phyloP scores from a whole-genome alignment of 2,329 filamentous ascomycete species.

The Monosporascus sp. region DNA sequence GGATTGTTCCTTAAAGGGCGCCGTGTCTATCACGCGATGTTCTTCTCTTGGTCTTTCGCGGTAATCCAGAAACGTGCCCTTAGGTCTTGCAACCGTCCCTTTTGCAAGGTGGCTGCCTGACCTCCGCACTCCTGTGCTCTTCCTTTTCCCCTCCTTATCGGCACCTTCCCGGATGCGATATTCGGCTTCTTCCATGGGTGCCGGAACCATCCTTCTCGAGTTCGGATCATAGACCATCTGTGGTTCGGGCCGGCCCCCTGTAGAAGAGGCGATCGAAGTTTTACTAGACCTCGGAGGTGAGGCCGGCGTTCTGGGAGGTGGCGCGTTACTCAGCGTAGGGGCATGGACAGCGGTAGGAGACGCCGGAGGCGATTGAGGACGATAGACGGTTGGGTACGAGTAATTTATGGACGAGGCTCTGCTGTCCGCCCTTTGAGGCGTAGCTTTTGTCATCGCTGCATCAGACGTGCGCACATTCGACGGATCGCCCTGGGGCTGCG shows the following conservation, averaged over 20 bases:
- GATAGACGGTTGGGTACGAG: conserved; percentile 47
- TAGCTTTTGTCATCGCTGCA: conserved; percentile 32
- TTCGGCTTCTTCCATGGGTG: conserved; percentile 30
- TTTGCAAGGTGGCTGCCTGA: conserved; percentile 43
- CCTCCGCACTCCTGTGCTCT: conserved; percentile 26
- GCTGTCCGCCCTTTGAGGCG: conserved; percentile 40
- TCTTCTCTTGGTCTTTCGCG: conserved; percentile 17
- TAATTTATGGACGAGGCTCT: conserved; percentile 51
- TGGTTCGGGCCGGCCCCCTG: conserved; percentile 11
- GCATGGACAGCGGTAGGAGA: conserved; percentile 20
- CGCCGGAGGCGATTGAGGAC: conserved; percentile 35
- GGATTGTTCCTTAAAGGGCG: conserved; percentile 5
- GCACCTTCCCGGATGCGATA: conserved; percentile 34
- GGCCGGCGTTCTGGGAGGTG: conserved; percentile 10
- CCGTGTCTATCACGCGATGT: conserved; percentile 6
- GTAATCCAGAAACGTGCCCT: conserved; percentile 40
- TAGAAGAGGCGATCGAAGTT: conserved; percentile 16
- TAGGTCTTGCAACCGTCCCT: conserved; percentile 48
- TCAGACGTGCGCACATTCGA: conserved; percentile 42
- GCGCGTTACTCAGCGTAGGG: conserved; percentile 11
- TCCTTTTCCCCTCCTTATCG: conserved; percentile 39
- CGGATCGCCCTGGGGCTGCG: conserved; percentile 37
- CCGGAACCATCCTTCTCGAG: conserved; percentile 56
- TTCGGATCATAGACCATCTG: conserved; percentile 59
- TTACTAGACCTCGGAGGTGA: conserved; percentile 15